These are phyloP conservation scores for Tephrocybe sp. DNA, from an alignment of 768 basidiomycete genomes.

Conservation along the genomic window DNA sequence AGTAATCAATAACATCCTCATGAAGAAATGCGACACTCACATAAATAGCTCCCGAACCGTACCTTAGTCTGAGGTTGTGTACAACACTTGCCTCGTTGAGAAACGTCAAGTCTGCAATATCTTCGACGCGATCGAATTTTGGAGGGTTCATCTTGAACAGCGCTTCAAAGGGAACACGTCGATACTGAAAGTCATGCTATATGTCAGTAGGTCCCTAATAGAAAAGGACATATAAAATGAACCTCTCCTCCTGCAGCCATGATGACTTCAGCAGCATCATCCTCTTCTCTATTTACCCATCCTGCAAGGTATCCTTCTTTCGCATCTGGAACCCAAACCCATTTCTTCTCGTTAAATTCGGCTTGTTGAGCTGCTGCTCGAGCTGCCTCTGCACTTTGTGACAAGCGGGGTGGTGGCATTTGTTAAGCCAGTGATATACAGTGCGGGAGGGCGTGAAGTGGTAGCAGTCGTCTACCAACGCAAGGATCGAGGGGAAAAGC, in stretches of 20 bases:
- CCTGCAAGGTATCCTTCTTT: slow-evolving; percentile 93
- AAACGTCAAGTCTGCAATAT: slow-evolving; percentile 97
- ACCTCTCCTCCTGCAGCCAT: slow-evolving; percentile 87
- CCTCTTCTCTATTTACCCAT: slow-evolving; percentile 88
- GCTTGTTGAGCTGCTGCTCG: slow-evolving; percentile 88
- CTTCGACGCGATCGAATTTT: slow-evolving; percentile 96
- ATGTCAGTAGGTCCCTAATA: neutral
- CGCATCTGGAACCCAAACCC: slow-evolving; percentile 97
- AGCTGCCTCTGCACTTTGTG: slow-evolving; percentile 70
- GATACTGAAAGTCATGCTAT: slow-evolving; percentile 22
- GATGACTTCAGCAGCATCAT: slow-evolving; percentile 79
- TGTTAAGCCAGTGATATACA: neutral
- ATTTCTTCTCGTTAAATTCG: slow-evolving; percentile 97
- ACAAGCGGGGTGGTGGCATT: slow-evolving; percentile 51
- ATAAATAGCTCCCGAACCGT: slow-evolving; percentile 90
- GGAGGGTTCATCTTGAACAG: slow-evolving; percentile 98
- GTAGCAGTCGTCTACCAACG: neutral
- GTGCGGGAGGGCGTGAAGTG: neutral
- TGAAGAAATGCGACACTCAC: slow-evolving; percentile 46
- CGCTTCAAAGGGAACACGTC: slow-evolving; percentile 70
- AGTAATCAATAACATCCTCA: slow-evolving; percentile 7
- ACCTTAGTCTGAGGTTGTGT: slow-evolving; percentile 92
- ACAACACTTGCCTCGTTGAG: slow-evolving; percentile 98
- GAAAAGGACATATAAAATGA: slow-evolving; percentile 18
- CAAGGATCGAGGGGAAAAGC: neutral